These are phyloP conservation scores for Debaryomyces hansenii DNA, from an alignment of 805 yeast genomes.

Conservation along the genomic window DNA sequence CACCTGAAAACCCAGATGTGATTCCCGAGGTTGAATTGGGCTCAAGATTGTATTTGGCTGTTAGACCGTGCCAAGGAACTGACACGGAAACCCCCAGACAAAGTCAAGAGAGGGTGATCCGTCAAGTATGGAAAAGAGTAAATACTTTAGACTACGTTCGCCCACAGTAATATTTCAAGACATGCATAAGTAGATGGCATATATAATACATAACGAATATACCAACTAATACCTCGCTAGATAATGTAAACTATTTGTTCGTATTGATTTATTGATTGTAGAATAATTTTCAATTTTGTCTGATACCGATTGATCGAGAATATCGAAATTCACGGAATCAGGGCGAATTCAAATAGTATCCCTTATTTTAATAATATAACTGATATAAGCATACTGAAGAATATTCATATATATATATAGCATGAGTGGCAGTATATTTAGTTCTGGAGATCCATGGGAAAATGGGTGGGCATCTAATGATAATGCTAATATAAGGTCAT, in stretches of 20 bases:
- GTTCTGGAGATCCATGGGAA: slow-evolving; percentile 37
- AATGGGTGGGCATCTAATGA: slow-evolving; percentile 36
- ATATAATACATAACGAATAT: too few species aligned
- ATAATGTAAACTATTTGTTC: too few species aligned
- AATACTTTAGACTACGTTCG: slow-evolving; percentile 6
- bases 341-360: too few species aligned
- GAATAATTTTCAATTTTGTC: neutral
- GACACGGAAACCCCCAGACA: slow-evolving; percentile 6
- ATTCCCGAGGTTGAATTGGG: slow-evolving; percentile 9
- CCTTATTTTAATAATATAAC: too few species aligned
- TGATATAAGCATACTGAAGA: too few species aligned
- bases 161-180: neutral
- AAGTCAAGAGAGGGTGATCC: slow-evolving; percentile 10
- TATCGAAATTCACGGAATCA: too few species aligned
- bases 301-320: too few species aligned
- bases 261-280: too few species aligned
- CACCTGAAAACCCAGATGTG: slow-evolving; percentile 2
- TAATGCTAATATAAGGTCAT: neutral
- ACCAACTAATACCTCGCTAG: too few species aligned
- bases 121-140: slow-evolving; percentile 13
- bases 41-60: slow-evolving; percentile 12
- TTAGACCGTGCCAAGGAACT: slow-evolving; percentile 7
- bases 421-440: slow-evolving; percentile 15
- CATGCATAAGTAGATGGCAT: neutral
- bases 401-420: neutral